Conservation (phyloP, 352 stramenopile species). For the Pythium monospermum region DNA sequence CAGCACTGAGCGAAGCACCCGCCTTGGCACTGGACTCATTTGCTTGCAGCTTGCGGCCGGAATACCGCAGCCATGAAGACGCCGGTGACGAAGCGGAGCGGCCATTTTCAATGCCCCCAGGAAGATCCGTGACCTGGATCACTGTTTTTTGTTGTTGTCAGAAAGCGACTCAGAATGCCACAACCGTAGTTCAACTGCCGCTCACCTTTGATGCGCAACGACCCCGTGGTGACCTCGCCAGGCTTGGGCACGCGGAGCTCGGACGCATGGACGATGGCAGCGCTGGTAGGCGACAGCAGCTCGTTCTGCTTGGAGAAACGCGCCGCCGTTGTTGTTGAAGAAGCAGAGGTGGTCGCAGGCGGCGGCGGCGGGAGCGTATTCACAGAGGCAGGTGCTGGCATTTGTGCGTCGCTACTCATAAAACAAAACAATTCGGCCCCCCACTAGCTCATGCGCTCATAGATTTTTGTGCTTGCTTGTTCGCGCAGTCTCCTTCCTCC, state of each 20-base stretch:
- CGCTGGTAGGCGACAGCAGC: conserved; percentile 41
- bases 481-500: no score
- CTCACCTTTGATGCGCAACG: conserved; percentile 56
- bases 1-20: background rate
- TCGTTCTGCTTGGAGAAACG: conserved; percentile 25
- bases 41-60: conserved; percentile 6
- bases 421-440: no score
- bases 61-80: conserved; percentile 50
- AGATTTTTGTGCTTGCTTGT: no score
- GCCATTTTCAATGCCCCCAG: conserved; percentile 18
- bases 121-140: conserved; percentile 25
- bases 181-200: no score
- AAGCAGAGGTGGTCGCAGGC: background rate
- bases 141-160: conserved; percentile 5
- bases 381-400: conserved; percentile 9
- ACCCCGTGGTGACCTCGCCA: conserved; percentile 37
- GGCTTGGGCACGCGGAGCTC: conserved; percentile 42
- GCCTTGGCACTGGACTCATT: conserved; percentile 23
- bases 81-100: conserved; percentile 14
- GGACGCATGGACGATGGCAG: conserved; percentile 43
- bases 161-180: background rate
- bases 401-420: conserved; percentile 19
- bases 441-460: no score
- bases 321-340: background rate
- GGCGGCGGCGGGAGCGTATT: conserved; percentile 13